phyloP scores from a whole-genome alignment of 2,329 filamentous ascomycete genomes.

The Myotisia sp. region DNA sequence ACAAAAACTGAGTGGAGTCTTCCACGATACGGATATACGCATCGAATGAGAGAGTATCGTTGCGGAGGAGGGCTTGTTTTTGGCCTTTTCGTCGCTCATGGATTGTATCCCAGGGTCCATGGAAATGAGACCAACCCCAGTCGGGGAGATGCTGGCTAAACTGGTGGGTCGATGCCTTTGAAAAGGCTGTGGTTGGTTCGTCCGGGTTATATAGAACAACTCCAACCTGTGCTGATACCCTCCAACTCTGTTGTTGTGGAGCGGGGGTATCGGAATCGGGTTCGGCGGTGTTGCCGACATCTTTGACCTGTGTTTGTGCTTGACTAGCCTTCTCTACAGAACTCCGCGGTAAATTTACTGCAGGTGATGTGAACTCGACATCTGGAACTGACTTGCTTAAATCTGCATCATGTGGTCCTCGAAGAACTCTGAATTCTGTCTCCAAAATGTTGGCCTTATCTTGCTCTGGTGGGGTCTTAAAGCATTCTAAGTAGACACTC shows the following conservation, averaged over 20 bases:
- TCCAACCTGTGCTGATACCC: constrained; percentile 45
- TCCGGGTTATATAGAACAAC: constrained; percentile 50
- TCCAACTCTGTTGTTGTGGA: constrained; percentile 22
- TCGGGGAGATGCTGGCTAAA: constrained; percentile 46
- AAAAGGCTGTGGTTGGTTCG: constrained; percentile 45
- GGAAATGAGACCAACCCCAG: constrained; percentile 51
- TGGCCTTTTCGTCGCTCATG: constrained; percentile 43
- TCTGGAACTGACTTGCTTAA: constrained; percentile 22
- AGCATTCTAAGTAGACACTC: constrained; percentile 48
- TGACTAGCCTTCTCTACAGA: constrained; percentile 6
- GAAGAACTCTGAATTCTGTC: constrained; percentile 28
- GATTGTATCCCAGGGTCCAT: constrained; percentile 45
- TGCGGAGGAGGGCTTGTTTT: constrained; percentile 43
- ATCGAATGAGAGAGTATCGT: constrained; percentile 48
- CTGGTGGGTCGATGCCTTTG: constrained; percentile 43
- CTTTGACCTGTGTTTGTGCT: constrained; percentile 7
- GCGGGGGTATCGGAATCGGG: constrained; percentile 7
- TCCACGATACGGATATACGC: constrained; percentile 47
- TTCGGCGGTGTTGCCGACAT: constrained; percentile 4
- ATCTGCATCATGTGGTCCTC: constrained; percentile 23
- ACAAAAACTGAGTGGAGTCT: constrained; percentile 46
- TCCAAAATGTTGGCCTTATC: constrained; percentile 24
- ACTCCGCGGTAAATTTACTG: constrained; percentile 11
- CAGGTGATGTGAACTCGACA: constrained; percentile 19
- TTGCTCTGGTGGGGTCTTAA: constrained; percentile 32